phyloP scores from a whole-genome alignment of 1,284 basidiomycete species.

The Cutaneotrichosporon sp. region DNA sequence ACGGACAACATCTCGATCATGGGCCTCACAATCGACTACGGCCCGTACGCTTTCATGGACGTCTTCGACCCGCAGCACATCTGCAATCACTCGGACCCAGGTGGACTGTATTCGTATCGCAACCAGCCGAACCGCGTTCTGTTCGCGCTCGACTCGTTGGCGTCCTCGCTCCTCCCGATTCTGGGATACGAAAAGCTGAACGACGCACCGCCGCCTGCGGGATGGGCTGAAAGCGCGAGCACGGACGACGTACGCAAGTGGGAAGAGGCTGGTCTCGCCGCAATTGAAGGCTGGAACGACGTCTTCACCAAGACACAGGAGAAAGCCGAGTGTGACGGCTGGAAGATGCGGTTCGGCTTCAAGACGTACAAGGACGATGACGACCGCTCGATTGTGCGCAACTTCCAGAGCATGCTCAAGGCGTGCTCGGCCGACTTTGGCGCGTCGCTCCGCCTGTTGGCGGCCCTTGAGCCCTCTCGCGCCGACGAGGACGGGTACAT shows the following conservation, averaged over 20 bases:
- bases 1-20: slow-evolving; percentile 89
- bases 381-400: slow-evolving; percentile 64
- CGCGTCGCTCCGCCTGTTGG: slow-evolving; percentile 70
- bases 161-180: slow-evolving; percentile 71
- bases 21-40: slow-evolving; percentile 90
- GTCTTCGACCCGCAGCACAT: slow-evolving; percentile 79
- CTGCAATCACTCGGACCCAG: slow-evolving; percentile 88
- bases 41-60: slow-evolving; percentile 95
- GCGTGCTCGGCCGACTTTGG: slow-evolving; percentile 76
- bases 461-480: slow-evolving; percentile 62
- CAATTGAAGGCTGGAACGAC: slow-evolving; percentile 57
- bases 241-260: slow-evolving; percentile 65
- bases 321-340: slow-evolving; percentile 62
- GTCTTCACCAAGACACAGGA: slow-evolving; percentile 61
- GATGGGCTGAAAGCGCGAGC: slow-evolving; percentile 67
- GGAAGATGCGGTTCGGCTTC: slow-evolving; percentile 76
- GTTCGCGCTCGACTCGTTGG: slow-evolving; percentile 73
- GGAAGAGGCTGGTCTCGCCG: slow-evolving; percentile 60
- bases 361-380: slow-evolving; percentile 55
- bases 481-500: slow-evolving; percentile 41
- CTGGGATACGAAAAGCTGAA: slow-evolving; percentile 68
- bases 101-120: slow-evolving; percentile 79
- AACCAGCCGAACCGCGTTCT: slow-evolving; percentile 57
- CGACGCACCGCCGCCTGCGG: slow-evolving; percentile 59
- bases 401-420: slow-evolving; percentile 69